These are phyloP conservation scores for Boletus rubroflammeus DNA, from an alignment of 768 basidiomycete genomes.

Conservation along the genomic window DNA sequence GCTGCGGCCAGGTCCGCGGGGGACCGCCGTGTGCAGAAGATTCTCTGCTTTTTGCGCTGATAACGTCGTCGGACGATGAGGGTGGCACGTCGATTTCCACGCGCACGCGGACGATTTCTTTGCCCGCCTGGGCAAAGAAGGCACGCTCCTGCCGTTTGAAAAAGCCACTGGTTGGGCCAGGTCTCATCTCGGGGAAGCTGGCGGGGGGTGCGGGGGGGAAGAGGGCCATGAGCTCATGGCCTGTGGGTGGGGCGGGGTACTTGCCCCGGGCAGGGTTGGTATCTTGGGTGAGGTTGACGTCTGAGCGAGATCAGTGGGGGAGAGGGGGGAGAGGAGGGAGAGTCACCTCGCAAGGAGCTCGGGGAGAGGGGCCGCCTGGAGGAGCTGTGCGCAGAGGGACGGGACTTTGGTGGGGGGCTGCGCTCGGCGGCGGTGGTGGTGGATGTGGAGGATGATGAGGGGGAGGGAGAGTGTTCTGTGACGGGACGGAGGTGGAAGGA, in stretches of 20 bases:
- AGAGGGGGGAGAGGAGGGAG: not conserved
- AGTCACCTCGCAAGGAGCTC: constrained; percentile 54
- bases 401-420: constrained; percentile 33
- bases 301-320: constrained; percentile 34
- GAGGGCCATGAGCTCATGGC: constrained; percentile 82
- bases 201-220: constrained; percentile 71
- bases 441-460: constrained; percentile 53
- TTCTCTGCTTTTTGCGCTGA: constrained; percentile 29
- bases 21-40: constrained; percentile 20
- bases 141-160: constrained; percentile 76
- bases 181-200: constrained; percentile 49
- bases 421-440: constrained; percentile 45
- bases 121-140: constrained; percentile 76
- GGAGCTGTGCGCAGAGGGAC: constrained; percentile 11
- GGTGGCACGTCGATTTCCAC: constrained; percentile 60
- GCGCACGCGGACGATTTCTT: constrained; percentile 71
- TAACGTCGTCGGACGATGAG: constrained; percentile 11
- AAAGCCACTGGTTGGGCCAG: constrained; percentile 66
- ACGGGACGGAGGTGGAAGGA: constrained; percentile 60
- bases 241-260: constrained; percentile 73
- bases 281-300: constrained; percentile 60
- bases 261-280: constrained; percentile 48
- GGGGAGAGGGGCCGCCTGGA: constrained; percentile 62
- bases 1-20: constrained; percentile 31
- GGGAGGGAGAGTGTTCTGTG: constrained; percentile 43